phyloP scores from a whole-genome alignment of 192 early-diverging fungal species.

The Fimicolochytrium jonesii region DNA sequence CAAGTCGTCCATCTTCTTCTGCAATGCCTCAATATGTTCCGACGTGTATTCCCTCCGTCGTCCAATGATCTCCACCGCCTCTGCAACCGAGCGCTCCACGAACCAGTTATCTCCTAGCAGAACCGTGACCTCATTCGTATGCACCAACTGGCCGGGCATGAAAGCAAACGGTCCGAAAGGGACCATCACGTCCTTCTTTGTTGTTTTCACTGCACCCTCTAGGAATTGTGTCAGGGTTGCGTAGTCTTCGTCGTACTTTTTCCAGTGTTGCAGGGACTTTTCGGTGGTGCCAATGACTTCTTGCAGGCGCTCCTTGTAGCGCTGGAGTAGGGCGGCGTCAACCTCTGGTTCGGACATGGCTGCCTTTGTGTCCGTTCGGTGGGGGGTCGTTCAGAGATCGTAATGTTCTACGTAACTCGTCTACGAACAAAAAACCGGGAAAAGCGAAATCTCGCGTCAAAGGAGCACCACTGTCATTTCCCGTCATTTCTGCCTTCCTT shows the following conservation, averaged over 20 bases:
- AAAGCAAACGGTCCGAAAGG: slow-evolving; percentile 85
- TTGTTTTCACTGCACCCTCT: slow-evolving; percentile 42
- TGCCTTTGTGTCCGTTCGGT: no score
- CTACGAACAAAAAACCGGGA: no score
- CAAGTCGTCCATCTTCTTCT: slow-evolving; percentile 4
- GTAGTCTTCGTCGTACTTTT: slow-evolving; percentile 56
- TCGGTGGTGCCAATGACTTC: slow-evolving; percentile 28
- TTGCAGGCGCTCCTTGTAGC: neutral
- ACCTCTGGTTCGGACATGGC: no score
- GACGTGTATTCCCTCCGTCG: slow-evolving; percentile 58
- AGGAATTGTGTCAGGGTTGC: slow-evolving; percentile 44
- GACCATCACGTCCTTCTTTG: slow-evolving; percentile 55
- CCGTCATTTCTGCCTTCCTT: no score
- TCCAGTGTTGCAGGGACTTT: slow-evolving; percentile 46
- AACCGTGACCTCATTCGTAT: slow-evolving; percentile 90
- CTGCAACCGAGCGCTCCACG: slow-evolving; percentile 67
- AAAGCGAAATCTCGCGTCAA: no score
- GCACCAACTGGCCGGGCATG: slow-evolving; percentile 77
- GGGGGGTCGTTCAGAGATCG: no score
- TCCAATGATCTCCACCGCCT: slow-evolving; percentile 71
- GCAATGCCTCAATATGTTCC: slow-evolving; percentile 41
- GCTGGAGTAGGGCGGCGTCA: neutral
- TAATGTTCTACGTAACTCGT: no score
- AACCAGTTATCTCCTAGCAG: slow-evolving; percentile 94
- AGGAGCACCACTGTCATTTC: no score